Base-by-base conservation (phyloP, 305 asterid species). In the Striga hermonthica region DNA sequence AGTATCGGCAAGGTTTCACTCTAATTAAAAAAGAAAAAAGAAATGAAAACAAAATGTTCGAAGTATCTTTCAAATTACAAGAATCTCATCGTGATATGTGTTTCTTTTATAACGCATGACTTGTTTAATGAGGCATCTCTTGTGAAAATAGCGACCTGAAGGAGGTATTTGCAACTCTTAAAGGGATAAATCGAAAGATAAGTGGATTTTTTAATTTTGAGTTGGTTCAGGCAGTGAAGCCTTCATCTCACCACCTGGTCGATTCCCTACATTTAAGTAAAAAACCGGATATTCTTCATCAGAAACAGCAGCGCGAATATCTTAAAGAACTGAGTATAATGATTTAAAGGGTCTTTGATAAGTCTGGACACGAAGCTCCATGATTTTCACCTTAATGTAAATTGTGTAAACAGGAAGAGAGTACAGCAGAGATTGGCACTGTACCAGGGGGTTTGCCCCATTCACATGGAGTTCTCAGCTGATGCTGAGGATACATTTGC, bases 361-460 rank as follows among this genome's bases (percentile, higher is more conserved):
- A 67, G 39, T 28, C 35, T 31, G 41, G n/a, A 60, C 11, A 34
- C 9, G 50, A 44, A 52, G 39, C 28, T 13, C 11, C 56, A 67
- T 34, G 37, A 58, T 52, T 54, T 57, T 54, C 36, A 62, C 38
- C 45, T 31, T 58, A 54, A 38, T 60, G 57, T 65, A 7, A 7
- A 62, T 61, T 74, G 61, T 75, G 68, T 52, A 65, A 50, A 81
- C 95, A 92, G 98, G 77, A 88, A 92, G 81, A 83, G 93, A 76
- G 77, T 92, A 78, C 97, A 92, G 72, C 96, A 90, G 75, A 82
- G 97, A 74, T 74, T 93, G 83, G 96, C 97, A 71, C 70, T 88
- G 67, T 93, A 93, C 80, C 96, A 92, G 78, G 98, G 98, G 31
- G 76, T 92, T 65, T 87, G 95, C 82, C 95, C 97, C 74, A 78